Percentiles rank a stretch among this genome's conserved stretches.
These are phyloP conservation scores for Pseudozyma hubeiensis DNA, from an alignment of 1,284 basidiomycete species.

Conservation along the genomic window DNA sequence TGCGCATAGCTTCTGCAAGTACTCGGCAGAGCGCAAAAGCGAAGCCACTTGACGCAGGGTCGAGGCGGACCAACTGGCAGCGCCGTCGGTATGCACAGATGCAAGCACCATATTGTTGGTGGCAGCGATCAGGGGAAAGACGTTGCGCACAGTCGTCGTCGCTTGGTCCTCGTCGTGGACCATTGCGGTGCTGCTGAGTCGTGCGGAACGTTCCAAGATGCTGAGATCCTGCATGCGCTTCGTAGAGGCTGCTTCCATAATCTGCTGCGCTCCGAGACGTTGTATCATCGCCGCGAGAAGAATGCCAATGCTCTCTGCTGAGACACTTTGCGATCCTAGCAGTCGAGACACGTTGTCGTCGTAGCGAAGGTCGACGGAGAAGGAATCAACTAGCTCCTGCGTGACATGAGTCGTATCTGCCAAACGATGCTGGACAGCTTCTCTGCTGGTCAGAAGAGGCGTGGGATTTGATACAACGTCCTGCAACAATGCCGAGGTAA, in stretches of 20 bases:
- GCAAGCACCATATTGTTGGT: conserved; percentile 19
- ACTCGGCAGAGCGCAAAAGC: conserved; percentile 36
- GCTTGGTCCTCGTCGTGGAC: conserved; percentile 39
- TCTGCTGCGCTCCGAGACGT: conserved; percentile 11
- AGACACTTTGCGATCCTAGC: conserved; percentile 7
- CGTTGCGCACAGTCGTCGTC: conserved; percentile 33
- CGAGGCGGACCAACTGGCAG: conserved; percentile 1
- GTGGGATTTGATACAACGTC: conserved; percentile 16
- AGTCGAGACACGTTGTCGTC: conserved; percentile 31
- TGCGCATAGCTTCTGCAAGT: conserved; percentile 33
- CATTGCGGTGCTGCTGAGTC: conserved; percentile 27
- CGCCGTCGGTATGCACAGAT: conserved; percentile 2
- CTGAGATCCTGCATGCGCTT: conserved; percentile 40
- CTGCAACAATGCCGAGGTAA: conserved; percentile 12
- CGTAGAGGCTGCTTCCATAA: conserved; percentile 23
- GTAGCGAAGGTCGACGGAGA: conserved; percentile 40
- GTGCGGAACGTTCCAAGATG: conserved; percentile 43
- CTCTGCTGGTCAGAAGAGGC: conserved; percentile 2
- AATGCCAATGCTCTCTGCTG: conserved; percentile 15
- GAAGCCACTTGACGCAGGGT: conserved; percentile 23
- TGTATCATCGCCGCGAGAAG: conserved; percentile 30
- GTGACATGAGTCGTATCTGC: conserved; percentile 13
- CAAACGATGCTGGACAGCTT: conserved; percentile 7
- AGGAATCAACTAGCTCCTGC: conserved; percentile 15
- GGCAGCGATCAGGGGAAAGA: conserved; percentile 35